Percentiles rank a stretch among this genome's conserved stretches.
phyloP scores from a whole-genome alignment of 805 yeast species.

The Hanseniaspora thailandica region DNA sequence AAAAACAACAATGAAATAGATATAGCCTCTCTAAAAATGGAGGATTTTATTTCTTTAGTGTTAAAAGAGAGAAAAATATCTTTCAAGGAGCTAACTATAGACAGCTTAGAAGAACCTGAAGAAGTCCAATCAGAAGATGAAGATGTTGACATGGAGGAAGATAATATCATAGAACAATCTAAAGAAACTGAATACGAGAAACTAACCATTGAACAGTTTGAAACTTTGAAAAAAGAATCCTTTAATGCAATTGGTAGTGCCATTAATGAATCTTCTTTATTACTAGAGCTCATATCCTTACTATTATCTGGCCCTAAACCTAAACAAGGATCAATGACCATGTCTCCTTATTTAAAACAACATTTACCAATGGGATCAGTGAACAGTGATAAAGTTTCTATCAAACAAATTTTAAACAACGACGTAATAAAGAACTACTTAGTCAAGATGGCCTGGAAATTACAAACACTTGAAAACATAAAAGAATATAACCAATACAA shows the following conservation, averaged over 20 bases:
- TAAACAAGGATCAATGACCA: constrained; percentile 72
- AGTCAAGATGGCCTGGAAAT: constrained; percentile 63
- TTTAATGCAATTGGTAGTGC: constrained; percentile 49
- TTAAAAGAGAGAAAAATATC: constrained; percentile 9
- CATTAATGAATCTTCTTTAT: constrained; percentile 75
- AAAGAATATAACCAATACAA: constrained; percentile 41
- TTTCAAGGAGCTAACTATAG: constrained; percentile 3
- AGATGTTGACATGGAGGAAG: neutral
- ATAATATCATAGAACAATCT: neutral
- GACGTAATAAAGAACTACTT: constrained; percentile 24
- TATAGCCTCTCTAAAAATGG: neutral
- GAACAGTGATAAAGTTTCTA: constrained; percentile 33
- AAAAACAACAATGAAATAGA: constrained; percentile 1
- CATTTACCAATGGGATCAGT: constrained; percentile 67
- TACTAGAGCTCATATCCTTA: constrained; percentile 77
- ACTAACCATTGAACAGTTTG: constrained; percentile 30
- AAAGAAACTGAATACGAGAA: neutral
- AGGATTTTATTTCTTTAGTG: constrained; percentile 11
- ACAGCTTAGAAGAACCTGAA: neutral
- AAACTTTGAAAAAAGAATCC: constrained; percentile 42
- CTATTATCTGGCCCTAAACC: constrained; percentile 72
- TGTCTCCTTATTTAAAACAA: constrained; percentile 72
- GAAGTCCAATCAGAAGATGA: neutral
- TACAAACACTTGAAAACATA: constrained; percentile 52
- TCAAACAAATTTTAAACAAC: constrained; percentile 18